These are phyloP conservation scores for Saksenaea vasiformis DNA, from an alignment of 371 early-diverging fungal genomes.

Conservation along the genomic window DNA sequence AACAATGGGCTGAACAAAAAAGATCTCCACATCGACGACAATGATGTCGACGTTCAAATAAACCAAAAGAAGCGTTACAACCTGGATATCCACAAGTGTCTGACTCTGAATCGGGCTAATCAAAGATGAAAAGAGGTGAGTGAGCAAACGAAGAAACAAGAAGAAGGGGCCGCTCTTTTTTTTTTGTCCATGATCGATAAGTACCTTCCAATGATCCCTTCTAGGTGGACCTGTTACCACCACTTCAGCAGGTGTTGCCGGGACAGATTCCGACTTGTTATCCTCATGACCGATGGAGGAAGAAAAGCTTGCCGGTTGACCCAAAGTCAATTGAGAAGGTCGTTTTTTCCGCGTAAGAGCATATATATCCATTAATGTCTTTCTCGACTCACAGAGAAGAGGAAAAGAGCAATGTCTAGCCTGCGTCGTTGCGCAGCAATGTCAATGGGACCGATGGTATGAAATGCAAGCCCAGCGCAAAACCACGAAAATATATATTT, in stretches of 20 bases:
- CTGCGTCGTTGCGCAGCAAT: slow-evolving; percentile 7
- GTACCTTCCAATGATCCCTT: slow-evolving; percentile 54
- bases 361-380: slow-evolving; percentile 57
- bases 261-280: slow-evolving; percentile 1
- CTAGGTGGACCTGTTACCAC: slow-evolving; percentile 45
- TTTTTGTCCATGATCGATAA: too few species aligned
- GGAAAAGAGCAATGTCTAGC: slow-evolving; percentile 1
- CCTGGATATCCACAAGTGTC: slow-evolving; percentile 28
- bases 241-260: slow-evolving; percentile 14
- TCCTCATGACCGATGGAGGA: slow-evolving; percentile 8
- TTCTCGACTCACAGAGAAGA: slow-evolving; percentile 8
- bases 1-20: slow-evolving; percentile 50
- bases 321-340: slow-evolving; percentile 60
- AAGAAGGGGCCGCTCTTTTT: too few species aligned
- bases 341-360: slow-evolving; percentile 60
- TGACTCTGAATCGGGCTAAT: slow-evolving; percentile 44
- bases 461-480: background rate
- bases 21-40: slow-evolving; percentile 55
- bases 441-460: background rate
- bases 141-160: background rate
- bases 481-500: slow-evolving; percentile 4
- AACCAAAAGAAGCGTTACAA: slow-evolving; percentile 38
- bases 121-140: background rate
- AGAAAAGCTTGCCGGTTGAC: slow-evolving; percentile 25
- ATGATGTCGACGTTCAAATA: slow-evolving; percentile 55